Conservation (phyloP, 73 alveolate species). For the Breviolum minutum region DNA sequence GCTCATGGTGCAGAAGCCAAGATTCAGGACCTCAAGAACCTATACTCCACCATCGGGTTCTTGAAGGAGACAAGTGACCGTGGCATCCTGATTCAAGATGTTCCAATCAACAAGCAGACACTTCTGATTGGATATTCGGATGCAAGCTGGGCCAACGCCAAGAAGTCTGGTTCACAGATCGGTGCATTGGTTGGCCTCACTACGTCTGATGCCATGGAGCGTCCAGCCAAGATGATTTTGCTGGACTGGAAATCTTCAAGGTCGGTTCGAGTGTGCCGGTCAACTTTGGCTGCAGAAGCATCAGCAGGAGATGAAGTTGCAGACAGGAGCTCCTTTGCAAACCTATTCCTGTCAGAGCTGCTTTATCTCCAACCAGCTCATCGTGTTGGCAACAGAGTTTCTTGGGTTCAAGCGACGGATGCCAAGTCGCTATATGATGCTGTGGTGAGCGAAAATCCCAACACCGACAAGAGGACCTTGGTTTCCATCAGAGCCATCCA, state of each 20-base stretch:
- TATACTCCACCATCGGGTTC: background rate
- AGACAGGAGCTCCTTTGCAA: background rate
- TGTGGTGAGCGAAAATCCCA: background rate
- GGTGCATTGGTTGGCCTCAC: background rate
- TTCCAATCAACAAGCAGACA: background rate
- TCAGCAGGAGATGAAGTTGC: background rate
- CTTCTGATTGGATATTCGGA: background rate
- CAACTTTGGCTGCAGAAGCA: background rate
- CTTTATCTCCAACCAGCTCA: background rate
- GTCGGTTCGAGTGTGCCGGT: background rate
- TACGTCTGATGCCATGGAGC: background rate
- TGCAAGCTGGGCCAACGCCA: slow-evolving; percentile 15
- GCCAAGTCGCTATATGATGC: background rate
- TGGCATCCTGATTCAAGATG: background rate
- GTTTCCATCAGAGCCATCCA: background rate
- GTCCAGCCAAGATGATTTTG: too few relatives aligned
- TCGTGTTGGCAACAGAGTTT: background rate
- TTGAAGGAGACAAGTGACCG: background rate
- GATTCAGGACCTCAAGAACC: background rate
- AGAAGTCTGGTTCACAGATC: background rate
- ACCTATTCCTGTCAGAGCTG: background rate
- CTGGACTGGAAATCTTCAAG: background rate
- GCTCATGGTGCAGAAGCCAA: background rate
- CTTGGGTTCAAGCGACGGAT: background rate
- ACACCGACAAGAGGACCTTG: background rate